These are phyloP conservation scores for Wickerhamiella musiphila DNA, from an alignment of 805 yeast genomes.

Conservation along the genomic window DNA sequence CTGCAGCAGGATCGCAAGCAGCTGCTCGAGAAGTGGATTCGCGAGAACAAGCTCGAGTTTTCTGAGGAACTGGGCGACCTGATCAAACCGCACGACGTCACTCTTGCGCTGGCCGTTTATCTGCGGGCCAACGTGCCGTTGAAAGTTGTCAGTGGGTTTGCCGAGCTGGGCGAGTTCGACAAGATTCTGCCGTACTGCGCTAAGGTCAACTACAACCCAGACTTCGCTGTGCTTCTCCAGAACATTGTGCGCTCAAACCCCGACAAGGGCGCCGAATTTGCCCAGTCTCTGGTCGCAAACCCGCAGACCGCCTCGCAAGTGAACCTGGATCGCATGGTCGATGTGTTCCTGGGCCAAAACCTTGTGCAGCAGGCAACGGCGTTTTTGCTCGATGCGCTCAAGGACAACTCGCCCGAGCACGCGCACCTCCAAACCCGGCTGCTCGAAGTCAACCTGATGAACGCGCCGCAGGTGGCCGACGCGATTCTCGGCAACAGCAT, in stretches of 20 bases:
- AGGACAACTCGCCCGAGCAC: conserved; percentile 83
- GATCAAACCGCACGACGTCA: conserved; percentile 71
- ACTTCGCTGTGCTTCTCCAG: conserved; percentile 76
- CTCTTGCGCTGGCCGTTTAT: conserved; percentile 81
- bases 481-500: conserved; percentile 91
- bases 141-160: conserved; percentile 80
- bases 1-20: conserved; percentile 89
- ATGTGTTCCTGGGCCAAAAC: conserved; percentile 86
- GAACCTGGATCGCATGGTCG: conserved; percentile 76
- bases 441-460: conserved; percentile 77
- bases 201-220: conserved; percentile 77
- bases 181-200: conserved; percentile 88
- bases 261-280: conserved; percentile 97
- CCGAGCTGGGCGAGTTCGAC: conserved; percentile 92
- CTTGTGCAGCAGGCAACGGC: conserved; percentile 97
- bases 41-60: conserved; percentile 81
- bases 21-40: conserved; percentile 87
- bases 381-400: conserved; percentile 83
- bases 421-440: conserved; percentile 92
- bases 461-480: conserved; percentile 99
- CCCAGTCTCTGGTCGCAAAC: conserved; percentile 62
- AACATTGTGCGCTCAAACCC: conserved; percentile 83
- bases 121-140: conserved; percentile 65
- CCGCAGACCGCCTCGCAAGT: conserved; percentile 31
- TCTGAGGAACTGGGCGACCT: conserved; percentile 97